phyloP scores from a whole-genome alignment of 805 yeast species.

The Jamesozyma rosinii region DNA sequence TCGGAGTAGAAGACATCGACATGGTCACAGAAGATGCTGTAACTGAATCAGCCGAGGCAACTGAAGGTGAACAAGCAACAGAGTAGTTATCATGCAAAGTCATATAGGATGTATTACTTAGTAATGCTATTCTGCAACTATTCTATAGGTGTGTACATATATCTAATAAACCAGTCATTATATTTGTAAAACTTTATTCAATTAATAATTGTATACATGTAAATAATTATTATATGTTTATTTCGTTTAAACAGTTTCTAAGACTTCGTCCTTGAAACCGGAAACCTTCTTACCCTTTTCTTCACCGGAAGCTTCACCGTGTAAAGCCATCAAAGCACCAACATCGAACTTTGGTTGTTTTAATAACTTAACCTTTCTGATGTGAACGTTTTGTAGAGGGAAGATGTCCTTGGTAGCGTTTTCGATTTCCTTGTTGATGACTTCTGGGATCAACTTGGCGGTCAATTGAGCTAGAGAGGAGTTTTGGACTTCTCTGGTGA shows the following conservation, averaged over 20 bases:
- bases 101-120: too few relatives aligned
- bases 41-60: not conserved
- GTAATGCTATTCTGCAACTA: too few relatives aligned
- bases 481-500: slow-evolving; percentile 91
- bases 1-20: not conserved
- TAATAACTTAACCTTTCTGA: slow-evolving; percentile 96
- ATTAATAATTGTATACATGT: slow-evolving; percentile 9
- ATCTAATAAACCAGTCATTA: not conserved
- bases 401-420: slow-evolving; percentile 87
- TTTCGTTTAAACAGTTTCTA: slow-evolving; percentile 63
- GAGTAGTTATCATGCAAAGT: not conserved
- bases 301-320: slow-evolving; percentile 89
- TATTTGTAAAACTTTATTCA: slow-evolving; percentile 6
- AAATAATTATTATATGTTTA: slow-evolving; percentile 6
- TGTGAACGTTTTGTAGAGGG: slow-evolving; percentile 97
- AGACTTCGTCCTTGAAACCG: slow-evolving; percentile 97
- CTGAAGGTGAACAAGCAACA: not conserved
- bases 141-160: too few relatives aligned
- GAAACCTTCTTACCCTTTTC: slow-evolving; percentile 96
- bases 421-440: slow-evolving; percentile 95
- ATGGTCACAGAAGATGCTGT: not conserved
- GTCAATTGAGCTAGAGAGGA: slow-evolving; percentile 93
- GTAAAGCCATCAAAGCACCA: slow-evolving; percentile 90
- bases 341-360: slow-evolving; percentile 98
- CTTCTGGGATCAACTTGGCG: slow-evolving; percentile 95